Base-by-base conservation (phyloP, 208 protist species). In the Wallacemonas collosoma region DNA sequence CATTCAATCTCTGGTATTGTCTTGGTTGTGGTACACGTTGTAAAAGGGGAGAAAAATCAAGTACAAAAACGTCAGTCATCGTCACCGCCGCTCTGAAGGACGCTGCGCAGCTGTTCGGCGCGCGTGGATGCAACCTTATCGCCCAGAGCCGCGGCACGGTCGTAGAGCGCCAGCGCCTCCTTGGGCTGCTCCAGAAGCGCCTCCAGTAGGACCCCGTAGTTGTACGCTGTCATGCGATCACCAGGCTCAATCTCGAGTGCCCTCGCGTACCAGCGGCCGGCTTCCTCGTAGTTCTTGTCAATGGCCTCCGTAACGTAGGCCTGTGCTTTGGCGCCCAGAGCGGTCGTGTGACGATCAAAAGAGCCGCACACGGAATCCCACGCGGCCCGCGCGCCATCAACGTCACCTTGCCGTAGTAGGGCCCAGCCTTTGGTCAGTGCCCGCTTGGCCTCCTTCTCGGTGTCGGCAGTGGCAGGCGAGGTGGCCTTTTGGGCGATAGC, bases 161-260 rank as follows among this genome's bases (percentile, higher is more conserved):
- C 80, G 56, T 89, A 91, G 39, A 91, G 62, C 35, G 50, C 51
- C 35, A 91, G 72, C 0, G 86, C 86, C 48, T 89, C 77, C 61
- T 70, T 65, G 5, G 75, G 81, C 60, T 79, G 47, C 7, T 82
- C 79, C 5, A 91, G 81, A 26, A 94, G 50, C 39, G 85, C 81
- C 70, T 94, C 89, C 9, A 94, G 75, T 41, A 94, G 79, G 9
- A 94, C 89, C 40, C 85, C 86, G 75, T 94, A 92, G 76, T 94
- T 94, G 79, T 90, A 92, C 14, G 84, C 74, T n/a, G 89, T 90
- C 81, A 92, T 83, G 67, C 79, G 73, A 50, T 94, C 89, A 12
- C 77, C 57, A n/a, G 89, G 89, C 53, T 91, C 86, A 36, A 88
- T 71, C 78, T 79, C 67, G 60, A 93, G 77, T 1, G 76, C 80